Base-by-base conservation (phyloP, 129 eudicot genomes). In the Calendula officinalis region DNA sequence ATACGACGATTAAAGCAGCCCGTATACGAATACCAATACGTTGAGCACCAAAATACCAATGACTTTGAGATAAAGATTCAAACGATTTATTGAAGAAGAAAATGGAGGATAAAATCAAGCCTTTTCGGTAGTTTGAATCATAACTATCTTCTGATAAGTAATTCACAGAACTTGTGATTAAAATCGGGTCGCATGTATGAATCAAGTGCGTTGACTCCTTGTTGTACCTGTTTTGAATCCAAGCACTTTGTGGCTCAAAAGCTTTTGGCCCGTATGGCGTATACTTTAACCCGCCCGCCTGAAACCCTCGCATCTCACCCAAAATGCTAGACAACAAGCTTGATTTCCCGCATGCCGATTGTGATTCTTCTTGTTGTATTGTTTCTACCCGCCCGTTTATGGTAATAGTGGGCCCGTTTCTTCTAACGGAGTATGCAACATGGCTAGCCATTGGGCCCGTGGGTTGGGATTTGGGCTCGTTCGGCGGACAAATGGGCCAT, bases 31-130 rank as follows among this genome's bases (percentile, higher is more conserved):
- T 77, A 33, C 98, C 96, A 7, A 91, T 83, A 27, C 96, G 89
- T 41, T 72, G 87, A 33, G 96, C 91, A 17, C 96, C 98, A 57
- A 91, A 88, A 36, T 85, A 87, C 98, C 96, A 91, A 48, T 80
- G 95, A 56, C 98, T 72, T 65, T 91, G 98, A 30, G 96, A 85
- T 17, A 91, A 62, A 2, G 98, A 91, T 64, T 91, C 98, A 7
- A 88, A 71, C 0, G 80, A n/a, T n/a, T 80, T 77, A 88, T 91
- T 7, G 95, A 83, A 51, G 78, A 91, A 88, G 83, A 91, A 88
- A 70, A 88, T 56, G 37, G 60, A 40, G 0, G 96, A 81, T 13
- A 91, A 82, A 48, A 73, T 51, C 56, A 88, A 33, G 3, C 98
- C 98, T 13, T 72, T 58, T n/a, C 79, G 60, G 67, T 79, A 78